Conservation (phyloP, 345 rosid species). For the Dovyalis caffra region DNA sequence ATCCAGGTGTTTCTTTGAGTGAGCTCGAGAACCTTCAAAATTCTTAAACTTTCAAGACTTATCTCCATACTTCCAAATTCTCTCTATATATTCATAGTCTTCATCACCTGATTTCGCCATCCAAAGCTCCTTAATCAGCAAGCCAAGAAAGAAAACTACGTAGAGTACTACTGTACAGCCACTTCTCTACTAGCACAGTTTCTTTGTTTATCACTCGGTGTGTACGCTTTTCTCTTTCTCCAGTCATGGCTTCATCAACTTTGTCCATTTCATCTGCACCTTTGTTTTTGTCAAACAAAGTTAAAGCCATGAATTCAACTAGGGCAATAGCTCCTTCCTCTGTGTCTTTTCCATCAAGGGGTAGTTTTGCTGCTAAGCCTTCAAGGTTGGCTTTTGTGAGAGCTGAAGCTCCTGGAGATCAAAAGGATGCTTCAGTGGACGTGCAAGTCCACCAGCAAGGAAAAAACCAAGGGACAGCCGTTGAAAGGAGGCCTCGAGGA, state of each 20-base stretch:
- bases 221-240: no score
- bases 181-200: not conserved
- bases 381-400: conserved; percentile 25
- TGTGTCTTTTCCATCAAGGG: not conserved
- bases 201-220: not conserved
- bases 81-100: conserved; percentile 3
- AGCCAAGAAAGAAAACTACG: not conserved
- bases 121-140: not conserved
- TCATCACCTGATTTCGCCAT: not conserved
- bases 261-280: conserved; percentile 31
- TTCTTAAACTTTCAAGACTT: conserved; percentile 21
- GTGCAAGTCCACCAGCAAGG: conserved; percentile 42
- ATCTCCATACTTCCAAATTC: conserved; percentile 27
- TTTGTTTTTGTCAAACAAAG: conserved; percentile 13
- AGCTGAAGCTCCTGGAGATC: conserved; percentile 38
- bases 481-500: conserved; percentile 47
- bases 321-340: conserved; percentile 8
- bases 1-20: not conserved
- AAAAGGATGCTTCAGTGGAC: conserved; percentile 47
- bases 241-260: conserved; percentile 39
- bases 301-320: not conserved
- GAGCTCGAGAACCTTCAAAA: conserved; percentile 8
- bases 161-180: not conserved
- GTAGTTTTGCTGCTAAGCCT: not conserved
- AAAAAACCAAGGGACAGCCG: conserved; percentile 34